Evolutionary conservation across 2,329 filamentous ascomycete genomes (phyloP), one percentile per base, ranked within the genome.

Genomic region (Grosmannia serpens): DNA sequence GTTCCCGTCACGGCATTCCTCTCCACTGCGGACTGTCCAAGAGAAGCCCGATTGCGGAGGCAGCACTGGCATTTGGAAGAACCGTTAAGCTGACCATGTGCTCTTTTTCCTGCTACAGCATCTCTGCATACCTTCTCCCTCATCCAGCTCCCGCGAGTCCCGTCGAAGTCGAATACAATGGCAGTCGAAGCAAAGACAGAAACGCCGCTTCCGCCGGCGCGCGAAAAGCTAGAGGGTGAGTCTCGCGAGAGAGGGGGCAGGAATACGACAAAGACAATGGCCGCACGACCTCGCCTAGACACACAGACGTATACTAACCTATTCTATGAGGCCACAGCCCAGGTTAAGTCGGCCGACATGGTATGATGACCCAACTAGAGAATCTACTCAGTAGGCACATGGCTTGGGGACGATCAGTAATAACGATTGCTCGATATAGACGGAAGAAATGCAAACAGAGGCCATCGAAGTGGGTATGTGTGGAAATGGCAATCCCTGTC

Each of bases 301-400:
- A 41, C 66, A 61, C 38, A 29, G 58, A 9, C 26, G 38, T 51
- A 10, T 24, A 50, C 22, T 15, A 27, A 22, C 24, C 7, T 50
- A 9, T 47, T 57, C 41, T 44, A 6, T 20, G 20, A 44, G 10
- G 61, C 53, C 67, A 64, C 69, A 99, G 94, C 90, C 63, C 91
- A 96, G 76, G 86, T 99, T 75, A 99, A 99, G 80, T 96, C 91
- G 66, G 92, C 90, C 60, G 94, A 99, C 71, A 99, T 99, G 94
- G 94, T 97, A 81, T 11, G 62, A 35, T 17, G 17, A 13, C 38
- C 44, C 27, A 31, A 13, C 22, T n/a, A 24, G 22, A 49, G 24
- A 26, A 17, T 26, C 44, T 26, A 9, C 44, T 7, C 33, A 35
- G 33, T 47, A 26, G 44, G 24, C 44, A 4, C 46, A 10, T 35